Percentiles rank a stretch among this genome's conserved stretches.
phyloP scores from a whole-genome alignment of 192 early-diverging fungal species.

The Coemansia sp. region DNA sequence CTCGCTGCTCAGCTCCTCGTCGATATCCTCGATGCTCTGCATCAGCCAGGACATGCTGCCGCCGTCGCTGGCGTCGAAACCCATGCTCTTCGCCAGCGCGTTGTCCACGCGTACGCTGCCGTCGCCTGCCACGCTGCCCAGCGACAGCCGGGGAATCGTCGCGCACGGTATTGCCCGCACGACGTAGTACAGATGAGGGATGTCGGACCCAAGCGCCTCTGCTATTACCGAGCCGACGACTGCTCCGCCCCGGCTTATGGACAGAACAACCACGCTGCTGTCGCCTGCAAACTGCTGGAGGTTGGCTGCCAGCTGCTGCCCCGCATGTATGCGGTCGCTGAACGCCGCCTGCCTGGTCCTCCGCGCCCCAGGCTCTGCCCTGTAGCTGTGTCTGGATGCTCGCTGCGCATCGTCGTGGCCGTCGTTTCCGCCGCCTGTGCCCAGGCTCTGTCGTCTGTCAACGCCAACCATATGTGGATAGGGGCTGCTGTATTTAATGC shows the following conservation, averaged over 20 bases:
- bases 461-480: conserved; percentile 8
- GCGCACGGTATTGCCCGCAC: conserved; percentile 40
- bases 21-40: conserved; percentile 16
- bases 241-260: conserved; percentile 51
- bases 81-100: conserved; percentile 32
- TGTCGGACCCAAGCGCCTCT: conserved; percentile 13
- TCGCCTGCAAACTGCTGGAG: conserved; percentile 28
- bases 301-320: conserved; percentile 36
- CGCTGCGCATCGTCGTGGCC: too few species aligned
- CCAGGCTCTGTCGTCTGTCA: not conserved
- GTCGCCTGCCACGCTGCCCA: conserved; percentile 53
- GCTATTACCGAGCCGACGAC: conserved; percentile 38
- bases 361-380: not conserved
- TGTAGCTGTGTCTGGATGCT: too few species aligned
- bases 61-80: conserved; percentile 6
- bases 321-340: conserved; percentile 43
- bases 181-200: conserved; percentile 42
- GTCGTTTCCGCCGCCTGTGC: too few species aligned
- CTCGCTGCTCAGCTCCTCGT: conserved; percentile 21
- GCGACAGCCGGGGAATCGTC: conserved; percentile 36
- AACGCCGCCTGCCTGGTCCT: conserved; percentile 20
- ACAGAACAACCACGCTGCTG: conserved; percentile 32
- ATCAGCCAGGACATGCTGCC: conserved; percentile 9
- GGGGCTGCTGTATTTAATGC: not conserved
- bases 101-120: conserved; percentile 50